A percentile compares a stretch with the other conserved stretches of the same genome.
Conservation (phyloP, 2,329 filamentous ascomycete species). For the Alternaria sp. region DNA sequence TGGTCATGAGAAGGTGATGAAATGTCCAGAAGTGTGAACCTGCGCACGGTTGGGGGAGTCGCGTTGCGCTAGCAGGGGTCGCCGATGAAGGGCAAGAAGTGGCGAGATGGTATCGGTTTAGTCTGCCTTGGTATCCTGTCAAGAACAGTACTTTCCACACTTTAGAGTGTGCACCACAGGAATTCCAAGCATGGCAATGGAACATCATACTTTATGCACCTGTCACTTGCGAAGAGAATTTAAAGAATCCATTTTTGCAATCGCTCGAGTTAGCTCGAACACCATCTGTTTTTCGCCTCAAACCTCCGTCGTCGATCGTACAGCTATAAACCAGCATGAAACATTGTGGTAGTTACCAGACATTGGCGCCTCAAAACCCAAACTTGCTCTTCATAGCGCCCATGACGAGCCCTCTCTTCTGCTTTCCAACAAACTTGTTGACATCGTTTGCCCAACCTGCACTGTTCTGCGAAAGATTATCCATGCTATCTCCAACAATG, state of each 20-base stretch:
- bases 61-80: conserved; percentile 4
- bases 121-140: not conserved
- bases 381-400: conserved; percentile 60
- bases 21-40: not conserved
- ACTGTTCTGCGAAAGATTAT: conserved; percentile 81
- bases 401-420: conserved; percentile 85
- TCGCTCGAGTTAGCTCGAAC: not conserved
- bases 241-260: too few species aligned
- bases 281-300: not conserved
- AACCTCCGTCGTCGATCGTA: not conserved
- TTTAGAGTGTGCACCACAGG: not conserved
- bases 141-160: not conserved
- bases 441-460: conserved; percentile 88
- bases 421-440: conserved; percentile 82
- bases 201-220: not conserved
- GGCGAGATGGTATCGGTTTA: not conserved
- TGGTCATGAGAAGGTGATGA: not conserved
- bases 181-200: not conserved
- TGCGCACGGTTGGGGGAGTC: not conserved
- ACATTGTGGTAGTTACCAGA: too few species aligned
- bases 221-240: too few species aligned
- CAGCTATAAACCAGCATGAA: too few species aligned
- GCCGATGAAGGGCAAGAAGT: not conserved
- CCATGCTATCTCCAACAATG: conserved; percentile 84
- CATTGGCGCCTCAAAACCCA: conserved; percentile 26